These are phyloP conservation scores for Podospora fimiseda DNA, from an alignment of 495 filamentous ascomycete species.

Conservation along the genomic window DNA sequence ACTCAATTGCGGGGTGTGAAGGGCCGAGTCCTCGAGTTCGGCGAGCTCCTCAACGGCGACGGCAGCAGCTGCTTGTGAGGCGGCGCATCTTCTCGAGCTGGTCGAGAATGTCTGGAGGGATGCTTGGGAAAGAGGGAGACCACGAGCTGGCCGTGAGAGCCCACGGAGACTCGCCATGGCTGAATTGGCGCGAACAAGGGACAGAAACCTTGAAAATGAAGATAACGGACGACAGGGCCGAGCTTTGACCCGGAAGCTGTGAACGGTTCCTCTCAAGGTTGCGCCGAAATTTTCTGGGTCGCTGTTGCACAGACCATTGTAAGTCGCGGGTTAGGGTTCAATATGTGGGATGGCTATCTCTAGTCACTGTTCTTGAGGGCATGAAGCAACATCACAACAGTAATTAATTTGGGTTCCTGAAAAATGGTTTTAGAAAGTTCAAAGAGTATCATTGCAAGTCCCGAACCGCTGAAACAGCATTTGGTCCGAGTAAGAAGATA, in stretches of 20 bases:
- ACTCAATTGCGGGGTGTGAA: conserved; percentile 26
- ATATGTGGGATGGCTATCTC: not conserved
- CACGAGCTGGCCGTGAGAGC: conserved; percentile 22
- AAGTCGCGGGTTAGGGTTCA: conserved; percentile 12
- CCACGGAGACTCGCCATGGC: conserved; percentile 31
- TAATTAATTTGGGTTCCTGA: too few relatives aligned
- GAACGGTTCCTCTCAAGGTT: conserved; percentile 2
- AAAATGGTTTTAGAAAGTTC: too few relatives aligned
- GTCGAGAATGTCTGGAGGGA: conserved; percentile 17
- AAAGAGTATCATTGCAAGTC: too few relatives aligned
- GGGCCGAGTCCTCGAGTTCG: conserved; percentile 37
- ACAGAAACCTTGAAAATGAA: not conserved
- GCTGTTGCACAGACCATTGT: not conserved
- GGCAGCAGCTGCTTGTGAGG: conserved; percentile 25
- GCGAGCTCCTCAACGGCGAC: conserved; percentile 14
- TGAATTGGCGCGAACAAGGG: not conserved
- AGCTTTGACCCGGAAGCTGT: conserved; percentile 14
- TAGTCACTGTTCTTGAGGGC: too few relatives aligned
- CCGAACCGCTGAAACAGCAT: too few relatives aligned
- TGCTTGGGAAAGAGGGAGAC: conserved; percentile 24
- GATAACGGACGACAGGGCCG: conserved; percentile 8
- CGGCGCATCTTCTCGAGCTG: conserved; percentile 30
- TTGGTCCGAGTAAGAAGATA: too few relatives aligned
- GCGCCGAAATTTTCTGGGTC: conserved; percentile 20
- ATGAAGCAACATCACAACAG: too few relatives aligned